Percentiles rank a stretch among this genome's conserved stretches.
Conservation (phyloP, 2,329 filamentous ascomycete genomes). For the Lasiodiplodia sp. region DNA sequence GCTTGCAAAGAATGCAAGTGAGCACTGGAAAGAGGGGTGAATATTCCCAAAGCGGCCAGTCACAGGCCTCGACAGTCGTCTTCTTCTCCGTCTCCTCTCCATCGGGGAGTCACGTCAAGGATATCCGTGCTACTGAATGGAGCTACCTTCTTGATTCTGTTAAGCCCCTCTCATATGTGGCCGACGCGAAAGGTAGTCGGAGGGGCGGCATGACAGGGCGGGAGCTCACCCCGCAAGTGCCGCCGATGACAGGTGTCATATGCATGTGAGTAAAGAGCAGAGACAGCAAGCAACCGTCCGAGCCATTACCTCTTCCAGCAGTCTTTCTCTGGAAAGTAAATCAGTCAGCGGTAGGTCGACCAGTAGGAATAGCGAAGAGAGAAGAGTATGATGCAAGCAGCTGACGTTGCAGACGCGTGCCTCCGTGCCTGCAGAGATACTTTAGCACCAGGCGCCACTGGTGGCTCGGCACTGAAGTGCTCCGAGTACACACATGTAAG, state of each 20-base stretch:
- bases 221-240: not conserved
- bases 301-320: not conserved
- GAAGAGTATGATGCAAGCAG: not conserved
- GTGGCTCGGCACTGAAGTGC: not conserved
- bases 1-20: not conserved
- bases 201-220: not conserved
- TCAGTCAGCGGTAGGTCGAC: not conserved
- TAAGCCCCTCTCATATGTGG: not conserved
- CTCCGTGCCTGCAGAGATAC: not conserved
- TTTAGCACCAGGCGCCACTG: not conserved
- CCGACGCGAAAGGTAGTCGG: not conserved
- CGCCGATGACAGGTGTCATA: slow-evolving; percentile 1
- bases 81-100: not conserved
- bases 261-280: not conserved
- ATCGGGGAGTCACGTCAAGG: not conserved
- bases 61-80: not conserved
- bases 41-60: not conserved
- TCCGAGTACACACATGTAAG: not conserved
- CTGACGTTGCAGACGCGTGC: slow-evolving; percentile 16
- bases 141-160: slow-evolving; percentile 19
- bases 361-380: not conserved
- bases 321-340: not conserved
- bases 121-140: not conserved
- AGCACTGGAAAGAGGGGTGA: not conserved
- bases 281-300: not conserved